Conservation (phyloP, 129 eudicot species). For the Artemisia argyi region DNA sequence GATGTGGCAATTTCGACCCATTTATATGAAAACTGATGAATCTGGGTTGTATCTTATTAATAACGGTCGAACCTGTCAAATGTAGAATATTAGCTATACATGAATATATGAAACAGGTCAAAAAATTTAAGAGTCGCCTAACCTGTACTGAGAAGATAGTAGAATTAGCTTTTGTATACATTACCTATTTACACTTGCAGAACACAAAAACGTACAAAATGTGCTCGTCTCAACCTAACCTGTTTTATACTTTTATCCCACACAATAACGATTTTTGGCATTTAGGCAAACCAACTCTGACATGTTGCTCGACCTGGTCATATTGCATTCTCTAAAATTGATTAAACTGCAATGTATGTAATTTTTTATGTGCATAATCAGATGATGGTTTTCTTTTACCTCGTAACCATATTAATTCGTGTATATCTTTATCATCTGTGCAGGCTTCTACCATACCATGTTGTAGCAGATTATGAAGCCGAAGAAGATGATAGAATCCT, state of each 20-base stretch:
- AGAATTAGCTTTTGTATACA: too few relatives aligned
- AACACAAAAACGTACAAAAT: too few relatives aligned
- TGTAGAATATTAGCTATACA: too few relatives aligned
- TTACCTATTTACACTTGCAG: too few relatives aligned
- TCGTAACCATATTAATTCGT: background rate
- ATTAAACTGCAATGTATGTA: background rate
- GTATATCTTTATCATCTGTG: background rate
- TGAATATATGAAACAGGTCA: background rate
- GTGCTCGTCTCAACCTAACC: too few relatives aligned
- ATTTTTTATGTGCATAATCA: background rate
- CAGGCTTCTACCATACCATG: conserved; percentile 77
- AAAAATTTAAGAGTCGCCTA: background rate
- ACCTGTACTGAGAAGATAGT: too few relatives aligned
- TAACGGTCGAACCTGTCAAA: too few relatives aligned
- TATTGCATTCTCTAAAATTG: background rate
- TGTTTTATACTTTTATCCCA: too few relatives aligned
- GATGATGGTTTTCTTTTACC: background rate
- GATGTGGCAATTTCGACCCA: background rate
- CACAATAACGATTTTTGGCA: too few relatives aligned
- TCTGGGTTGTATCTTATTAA: background rate
- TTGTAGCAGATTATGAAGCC: conserved; percentile 51
- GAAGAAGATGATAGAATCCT: conserved; percentile 50
- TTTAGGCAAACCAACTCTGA: background rate
- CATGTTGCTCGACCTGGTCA: background rate
- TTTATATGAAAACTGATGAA: background rate